Evolutionary conservation across 148 eudicot species (phyloP), one percentile per base, ranked within the genome.

Genomic region (Heliamphora exappendiculata): DNA sequence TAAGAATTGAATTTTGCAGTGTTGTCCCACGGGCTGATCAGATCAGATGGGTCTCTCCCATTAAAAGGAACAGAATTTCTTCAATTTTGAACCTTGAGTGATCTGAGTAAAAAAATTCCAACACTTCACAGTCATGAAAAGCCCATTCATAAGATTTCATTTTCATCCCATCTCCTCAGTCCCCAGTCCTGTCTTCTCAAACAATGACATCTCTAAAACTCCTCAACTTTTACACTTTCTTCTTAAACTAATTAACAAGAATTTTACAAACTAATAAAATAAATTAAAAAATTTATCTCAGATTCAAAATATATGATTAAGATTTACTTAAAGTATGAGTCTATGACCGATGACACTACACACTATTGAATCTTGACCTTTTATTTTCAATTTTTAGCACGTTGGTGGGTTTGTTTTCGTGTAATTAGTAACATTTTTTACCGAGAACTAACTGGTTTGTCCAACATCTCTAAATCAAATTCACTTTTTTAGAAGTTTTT

Each of bases 21-120:
- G 49, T 67, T 53, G 55, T 44, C 29, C 63, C 44, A 66, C n/a
- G n/a, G n/a, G n/a, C n/a, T n/a, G n/a, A n/a, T n/a, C n/a, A 54
- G 72, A 63, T 81, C 71, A 60, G 75, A 75, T 74, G 51, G 45
- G 73, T 70, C 73, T 22, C 71, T 34, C 34, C n/a, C n/a, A n/a
- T n/a, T n/a, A n/a, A n/a, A 66, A 22, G 72, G 72, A 66, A 42
- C 39, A 54, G 55, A 69, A n/a, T 72, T 22, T 45, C 70, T 44
- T 57, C 39, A 55, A 16, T 17, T 0, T 29, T 3, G 28, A 26
- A 9, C 36, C 59, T 33, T 24, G 26, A n/a, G n/a, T n/a, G n/a
- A n/a, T n/a, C n/a, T n/a, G n/a, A n/a, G n/a, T n/a, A n/a, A n/a
- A n/a, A n/a, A n/a, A n/a, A n/a, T n/a, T n/a, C 7, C 1, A 36